Base-by-base conservation (phyloP, 2,329 filamentous ascomycete species). In the Paracoccidioides lutzii region DNA sequence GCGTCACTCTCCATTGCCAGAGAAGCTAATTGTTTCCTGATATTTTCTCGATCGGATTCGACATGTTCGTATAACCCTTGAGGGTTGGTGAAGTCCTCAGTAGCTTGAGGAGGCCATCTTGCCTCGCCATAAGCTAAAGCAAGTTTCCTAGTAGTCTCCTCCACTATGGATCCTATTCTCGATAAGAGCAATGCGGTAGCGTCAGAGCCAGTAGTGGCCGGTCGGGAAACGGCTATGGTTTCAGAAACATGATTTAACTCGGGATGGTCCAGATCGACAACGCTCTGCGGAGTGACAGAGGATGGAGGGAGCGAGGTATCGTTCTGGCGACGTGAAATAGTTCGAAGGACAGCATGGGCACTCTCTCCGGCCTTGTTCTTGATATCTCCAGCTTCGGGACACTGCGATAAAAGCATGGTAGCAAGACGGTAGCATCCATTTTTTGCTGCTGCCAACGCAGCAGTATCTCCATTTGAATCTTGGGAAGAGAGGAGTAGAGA, bases 391-490 rank as follows among this genome's bases (percentile, higher is more conserved):
- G 84, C 82, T 40, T 74, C 71, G 3, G 90, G 90, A 58, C 90
- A 89, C 52, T 91, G 85, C 38, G 68, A 90, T 70, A 75, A 89
- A 71, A 75, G 84, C 77, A 73, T 74, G 51, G 79, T 76, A n/a
- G 82, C 81, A 53, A 82, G 76, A 59, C 93, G 86, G 55, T 95
- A 85, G 61, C 90, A 94, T 63, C 81, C 81, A 58, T 97, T 95
- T 46, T 90, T 84, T 15, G 91, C 89, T 55, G 90, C 88, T 56
- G 88, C 85, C 65, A 90, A 84, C 8, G 91, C 89, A 0, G 93
- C 90, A 0, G 93, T 97, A 68, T 98, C 94, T 43, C 91, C 91
- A 43, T 90, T 84, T 33, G 84, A 76, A 68, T 98, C 91, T 65
- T 90, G 87, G 7, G 83, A 79, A 63, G 95, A 89, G 9, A 98